Percentiles rank a stretch among this genome's conserved stretches.
phyloP scores from a whole-genome alignment of 106 monocot genomes.

The Ottelia alismoides region DNA sequence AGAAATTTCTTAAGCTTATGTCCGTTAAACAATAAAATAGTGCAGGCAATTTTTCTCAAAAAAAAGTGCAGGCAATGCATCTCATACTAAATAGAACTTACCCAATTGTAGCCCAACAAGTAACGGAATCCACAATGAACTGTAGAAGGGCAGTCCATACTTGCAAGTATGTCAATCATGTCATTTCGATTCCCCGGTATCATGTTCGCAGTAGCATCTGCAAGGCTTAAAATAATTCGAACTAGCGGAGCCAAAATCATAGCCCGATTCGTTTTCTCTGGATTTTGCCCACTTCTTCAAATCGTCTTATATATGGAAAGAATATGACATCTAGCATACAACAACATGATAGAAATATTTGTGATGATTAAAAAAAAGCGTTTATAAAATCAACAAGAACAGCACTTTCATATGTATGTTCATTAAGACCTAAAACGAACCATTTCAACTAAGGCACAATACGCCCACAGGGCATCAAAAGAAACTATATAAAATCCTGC shows the following conservation, averaged over 20 bases:
- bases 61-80: too few species aligned
- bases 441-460: too few species aligned
- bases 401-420: too few species aligned
- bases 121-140: slow-evolving; percentile 81
- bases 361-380: too few species aligned
- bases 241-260: slow-evolving; percentile 88
- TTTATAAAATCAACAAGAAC: too few species aligned
- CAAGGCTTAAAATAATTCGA: slow-evolving; percentile 79
- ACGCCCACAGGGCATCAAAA: too few species aligned
- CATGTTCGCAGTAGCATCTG: slow-evolving; percentile 34
- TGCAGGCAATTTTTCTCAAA: too few species aligned
- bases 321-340: neutral
- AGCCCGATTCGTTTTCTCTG: slow-evolving; percentile 72
- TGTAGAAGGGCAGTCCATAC: slow-evolving; percentile 81
- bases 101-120: slow-evolving; percentile 90
- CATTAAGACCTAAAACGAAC: too few species aligned
- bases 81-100: slow-evolving; percentile 16
- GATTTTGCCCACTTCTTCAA: slow-evolving; percentile 54
- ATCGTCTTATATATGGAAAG: slow-evolving; percentile 25
- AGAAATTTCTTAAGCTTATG: too few species aligned
- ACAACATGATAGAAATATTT: too few species aligned
- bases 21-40: too few species aligned
- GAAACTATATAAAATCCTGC: too few species aligned
- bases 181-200: slow-evolving; percentile 35
- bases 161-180: slow-evolving; percentile 59